Conservation (phyloP, 2,329 filamentous ascomycete genomes). For the Diplodia corticola region DNA sequence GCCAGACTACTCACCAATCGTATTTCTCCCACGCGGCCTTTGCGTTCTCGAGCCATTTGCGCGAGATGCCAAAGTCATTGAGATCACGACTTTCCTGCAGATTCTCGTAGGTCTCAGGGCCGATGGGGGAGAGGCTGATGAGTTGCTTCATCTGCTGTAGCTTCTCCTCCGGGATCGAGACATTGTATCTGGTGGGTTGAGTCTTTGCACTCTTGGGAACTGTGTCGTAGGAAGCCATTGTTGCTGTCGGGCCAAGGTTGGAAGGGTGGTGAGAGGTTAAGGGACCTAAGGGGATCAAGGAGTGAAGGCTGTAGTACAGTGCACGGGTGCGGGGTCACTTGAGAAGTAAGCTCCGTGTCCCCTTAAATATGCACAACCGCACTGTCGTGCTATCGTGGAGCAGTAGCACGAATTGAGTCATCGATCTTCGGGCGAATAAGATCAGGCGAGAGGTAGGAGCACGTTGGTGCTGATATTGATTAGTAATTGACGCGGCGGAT, state of each 20-base stretch:
- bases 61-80: conserved; percentile 33
- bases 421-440: neutral
- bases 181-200: conserved; percentile 31
- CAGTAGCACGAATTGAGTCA: neutral
- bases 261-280: neutral
- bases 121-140: conserved; percentile 37
- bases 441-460: neutral
- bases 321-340: neutral
- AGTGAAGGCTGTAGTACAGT: neutral
- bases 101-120: conserved; percentile 35
- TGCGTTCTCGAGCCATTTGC: conserved; percentile 37
- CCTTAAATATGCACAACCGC: neutral
- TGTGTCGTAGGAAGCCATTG: conserved; percentile 23
- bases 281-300: neutral
- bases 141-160: conserved; percentile 40
- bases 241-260: neutral
- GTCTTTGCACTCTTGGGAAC: conserved; percentile 14
- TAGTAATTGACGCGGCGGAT: conserved; percentile 3
- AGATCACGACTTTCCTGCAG: conserved; percentile 29
- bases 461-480: neutral
- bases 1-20: conserved; percentile 34
- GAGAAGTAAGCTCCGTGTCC: neutral
- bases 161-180: conserved; percentile 36
- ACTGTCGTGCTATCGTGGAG: neutral
- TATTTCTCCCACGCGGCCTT: conserved; percentile 43